Conservation (phyloP, 108 stramenopile species). For the Bacterosira constricta region DNA sequence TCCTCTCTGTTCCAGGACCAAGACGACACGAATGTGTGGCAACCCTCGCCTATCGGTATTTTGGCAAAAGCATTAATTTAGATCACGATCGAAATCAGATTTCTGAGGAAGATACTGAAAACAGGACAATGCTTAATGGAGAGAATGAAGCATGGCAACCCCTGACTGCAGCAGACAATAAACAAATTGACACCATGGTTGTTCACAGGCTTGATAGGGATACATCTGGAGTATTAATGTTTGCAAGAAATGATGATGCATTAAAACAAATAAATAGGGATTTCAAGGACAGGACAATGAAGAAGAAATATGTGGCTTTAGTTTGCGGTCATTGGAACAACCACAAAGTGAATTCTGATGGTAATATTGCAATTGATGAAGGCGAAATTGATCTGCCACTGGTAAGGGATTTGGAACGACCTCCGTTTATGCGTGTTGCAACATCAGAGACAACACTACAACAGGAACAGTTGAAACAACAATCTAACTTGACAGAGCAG, state of each 20-base stretch:
- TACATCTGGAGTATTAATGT: constrained; percentile 69
- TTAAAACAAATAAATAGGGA: constrained; percentile 54
- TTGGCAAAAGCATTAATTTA: constrained; percentile 25
- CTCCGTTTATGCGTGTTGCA: constrained; percentile 75
- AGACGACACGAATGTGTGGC: constrained; percentile 70
- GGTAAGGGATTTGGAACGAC: constrained; percentile 66
- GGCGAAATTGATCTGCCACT: constrained; percentile 73
- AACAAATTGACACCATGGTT: constrained; percentile 61
- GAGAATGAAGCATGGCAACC: neutral
- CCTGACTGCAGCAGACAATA: neutral
- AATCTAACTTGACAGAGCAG: no score
- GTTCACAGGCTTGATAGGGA: constrained; percentile 81
- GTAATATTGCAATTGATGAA: constrained; percentile 40
- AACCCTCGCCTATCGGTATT: constrained; percentile 52
- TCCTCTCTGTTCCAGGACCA: constrained; percentile 73
- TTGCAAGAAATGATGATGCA: constrained; percentile 59
- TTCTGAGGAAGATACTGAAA: neutral
- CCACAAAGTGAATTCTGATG: neutral
- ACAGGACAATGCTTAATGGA: neutral
- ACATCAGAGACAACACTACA: constrained; percentile 25
- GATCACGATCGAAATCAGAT: neutral
- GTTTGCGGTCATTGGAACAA: constrained; percentile 40
- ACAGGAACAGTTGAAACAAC: constrained; percentile 6
- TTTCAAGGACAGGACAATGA: constrained; percentile 52
- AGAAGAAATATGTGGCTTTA: constrained; percentile 28